Evolutionary conservation across 1,139 yeast genomes (phyloP), one percentile per base, ranked within the genome.

Genomic region (Protomyces lactucae-debilis): DNA sequence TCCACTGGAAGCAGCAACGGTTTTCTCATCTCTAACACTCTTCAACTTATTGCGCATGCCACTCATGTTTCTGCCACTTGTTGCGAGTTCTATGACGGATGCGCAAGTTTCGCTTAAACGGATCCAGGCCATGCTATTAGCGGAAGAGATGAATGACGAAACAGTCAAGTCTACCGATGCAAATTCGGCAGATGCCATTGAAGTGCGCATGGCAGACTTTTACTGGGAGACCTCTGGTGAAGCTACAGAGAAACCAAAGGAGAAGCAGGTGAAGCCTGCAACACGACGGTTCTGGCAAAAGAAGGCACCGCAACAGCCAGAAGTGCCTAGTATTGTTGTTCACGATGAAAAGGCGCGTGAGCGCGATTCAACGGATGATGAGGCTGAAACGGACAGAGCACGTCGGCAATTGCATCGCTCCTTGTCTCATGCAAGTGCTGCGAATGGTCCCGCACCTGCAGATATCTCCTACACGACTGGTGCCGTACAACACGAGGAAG

Each of bases 11-110:
- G 86, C 95, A 0, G 92, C 90, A 1, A 77, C 81, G 43, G 84
- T 90, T n/a, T 91, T 91, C 72, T 83, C 97, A 0, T 86, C 96
- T 12, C 78, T 91, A 63, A 82, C 95, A 0, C 79, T 88, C 65
- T 91, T 90, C 78, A 85, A 85, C 69, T 80, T 84, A 45, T 79
- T 88, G 71, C 77, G 88, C 71, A 77, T 88, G 61, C 97, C 96
- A 28, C 77, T 88, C 76, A 79, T 86, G 72, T 85, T 88, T 68
- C 76, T 86, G 64, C 85, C 89, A 36, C 76, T 83, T 64, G 86
- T 90, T 18, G 76, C 82, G 12, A 78, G 81, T 45, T 77, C 84
- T 0, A 79, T 84, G 66, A 81, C 85, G 1, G 95, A 88, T 74
- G 90, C 88, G n/a, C 77, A 80, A 68, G 78, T 87, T 61, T 88